phyloP scores from a whole-genome alignment of 352 stramenopile genomes.

The Phytophthora brassicae region DNA sequence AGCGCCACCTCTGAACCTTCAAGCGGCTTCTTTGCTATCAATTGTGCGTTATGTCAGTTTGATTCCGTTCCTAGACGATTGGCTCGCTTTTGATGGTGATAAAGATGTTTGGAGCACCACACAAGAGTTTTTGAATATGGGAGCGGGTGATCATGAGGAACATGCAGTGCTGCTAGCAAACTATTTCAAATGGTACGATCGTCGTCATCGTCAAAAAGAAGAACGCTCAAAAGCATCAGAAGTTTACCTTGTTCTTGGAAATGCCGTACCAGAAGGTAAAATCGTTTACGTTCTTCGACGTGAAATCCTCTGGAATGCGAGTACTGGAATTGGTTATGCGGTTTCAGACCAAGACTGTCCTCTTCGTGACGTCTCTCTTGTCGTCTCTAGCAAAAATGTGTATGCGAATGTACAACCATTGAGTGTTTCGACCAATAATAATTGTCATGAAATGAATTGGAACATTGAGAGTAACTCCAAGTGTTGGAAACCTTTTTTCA shows the following conservation, averaged over 20 bases:
- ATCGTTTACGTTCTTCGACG: conserved; percentile 84
- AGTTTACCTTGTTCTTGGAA: conserved; percentile 89
- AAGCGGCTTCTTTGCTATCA: conserved; percentile 27
- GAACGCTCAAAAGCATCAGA: conserved; percentile 15
- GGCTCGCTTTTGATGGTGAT: conserved; percentile 76
- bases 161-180: conserved; percentile 93
- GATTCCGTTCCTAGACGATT: conserved; percentile 92
- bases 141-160: conserved; percentile 89
- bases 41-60: conserved; percentile 90
- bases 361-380: conserved; percentile 79
- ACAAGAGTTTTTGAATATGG: conserved; percentile 90
- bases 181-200: conserved; percentile 88
- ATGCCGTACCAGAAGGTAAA: conserved; percentile 82
- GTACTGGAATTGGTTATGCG: conserved; percentile 75
- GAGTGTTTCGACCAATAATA: conserved; percentile 7
- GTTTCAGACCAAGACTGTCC: conserved; percentile 81
- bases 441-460: conserved; percentile 72
- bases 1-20: conserved; percentile 52
- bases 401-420: conserved; percentile 87
- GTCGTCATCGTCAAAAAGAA: conserved; percentile 26
- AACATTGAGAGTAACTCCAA: conserved; percentile 77
- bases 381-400: conserved; percentile 90
- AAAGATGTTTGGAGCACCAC: conserved; percentile 89
- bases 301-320: conserved; percentile 89
- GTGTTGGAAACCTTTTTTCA: conserved; percentile 88